phyloP scores from a whole-genome alignment of 1,284 basidiomycete species.

The Phylloporus gajari region DNA sequence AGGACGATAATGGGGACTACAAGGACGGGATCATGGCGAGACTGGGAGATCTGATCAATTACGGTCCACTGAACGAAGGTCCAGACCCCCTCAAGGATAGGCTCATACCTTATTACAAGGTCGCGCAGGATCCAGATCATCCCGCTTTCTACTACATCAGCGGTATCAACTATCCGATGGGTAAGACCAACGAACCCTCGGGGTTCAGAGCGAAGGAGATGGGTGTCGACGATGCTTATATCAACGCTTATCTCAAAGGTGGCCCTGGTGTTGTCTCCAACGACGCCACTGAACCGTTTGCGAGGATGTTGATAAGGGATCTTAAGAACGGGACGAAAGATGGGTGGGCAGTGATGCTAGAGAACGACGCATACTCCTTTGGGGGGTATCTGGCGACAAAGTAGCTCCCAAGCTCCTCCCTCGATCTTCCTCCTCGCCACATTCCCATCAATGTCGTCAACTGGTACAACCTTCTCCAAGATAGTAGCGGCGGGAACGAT shows the following conservation, averaged over 20 bases:
- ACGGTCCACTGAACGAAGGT: conserved; percentile 20
- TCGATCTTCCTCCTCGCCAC: conserved; percentile 19
- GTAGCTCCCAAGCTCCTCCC: conserved; percentile 23
- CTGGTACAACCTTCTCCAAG: conserved; percentile 30
- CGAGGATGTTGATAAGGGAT: conserved; percentile 12
- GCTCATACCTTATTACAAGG: conserved; percentile 28
- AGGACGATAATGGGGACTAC: conserved; percentile 21
- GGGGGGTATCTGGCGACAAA: conserved; percentile 29
- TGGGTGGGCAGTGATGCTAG: conserved; percentile 16
- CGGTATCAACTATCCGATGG: neutral
- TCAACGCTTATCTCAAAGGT: neutral
- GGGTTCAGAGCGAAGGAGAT: conserved; percentile 1
- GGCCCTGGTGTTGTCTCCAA: neutral
- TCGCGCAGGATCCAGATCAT: neutral
- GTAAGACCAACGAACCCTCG: neutral
- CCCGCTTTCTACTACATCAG: conserved; percentile 23
- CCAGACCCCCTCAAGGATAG: conserved; percentile 9
- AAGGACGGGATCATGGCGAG: conserved; percentile 43
- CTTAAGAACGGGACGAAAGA: neutral
- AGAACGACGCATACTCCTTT: conserved; percentile 20
- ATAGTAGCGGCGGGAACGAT: conserved; percentile 29
- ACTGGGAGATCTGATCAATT: conserved; percentile 35
- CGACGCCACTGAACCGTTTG: conserved; percentile 4
- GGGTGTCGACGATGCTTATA: too few relatives aligned
- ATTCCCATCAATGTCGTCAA: conserved; percentile 27